Evolutionary conservation across 1,139 yeast species (phyloP).

Genomic region (Suhomyces wounanorum): DNA sequence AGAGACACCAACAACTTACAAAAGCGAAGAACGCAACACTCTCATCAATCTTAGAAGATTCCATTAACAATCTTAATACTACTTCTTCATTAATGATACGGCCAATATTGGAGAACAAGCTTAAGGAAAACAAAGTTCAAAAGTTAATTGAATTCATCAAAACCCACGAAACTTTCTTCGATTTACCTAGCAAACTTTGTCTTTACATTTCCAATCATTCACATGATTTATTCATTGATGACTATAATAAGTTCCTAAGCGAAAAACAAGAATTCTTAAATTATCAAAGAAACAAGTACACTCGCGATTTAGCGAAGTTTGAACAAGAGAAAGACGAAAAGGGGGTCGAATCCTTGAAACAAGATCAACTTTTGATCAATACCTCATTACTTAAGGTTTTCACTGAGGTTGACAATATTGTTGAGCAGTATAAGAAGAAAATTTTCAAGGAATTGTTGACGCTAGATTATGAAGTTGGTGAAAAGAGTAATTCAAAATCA

Average conservation of each 20-base stretch:
- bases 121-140: constrained; percentile 59
- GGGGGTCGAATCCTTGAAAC: constrained; percentile 21
- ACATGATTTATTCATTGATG: constrained; percentile 70
- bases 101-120: constrained; percentile 70
- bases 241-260: constrained; percentile 59
- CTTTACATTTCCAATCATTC: constrained; percentile 59
- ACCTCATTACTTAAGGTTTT: constrained; percentile 49
- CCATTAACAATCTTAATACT: constrained; percentile 50
- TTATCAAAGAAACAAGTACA: constrained; percentile 20
- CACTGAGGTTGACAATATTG: constrained; percentile 64
- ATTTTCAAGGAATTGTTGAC: constrained; percentile 60
- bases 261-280: constrained; percentile 25
- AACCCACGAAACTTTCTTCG: constrained; percentile 63
- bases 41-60: constrained; percentile 42
- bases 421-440: constrained; percentile 62
- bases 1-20: constrained; percentile 23
- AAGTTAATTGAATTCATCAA: constrained; percentile 65
- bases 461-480: constrained; percentile 38
- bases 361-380: constrained; percentile 35
- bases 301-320: constrained; percentile 17
- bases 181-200: constrained; percentile 65
- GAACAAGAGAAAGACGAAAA: constrained; percentile 19
- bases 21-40: constrained; percentile 27
- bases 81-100: constrained; percentile 70
- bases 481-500: neutral